phyloP scores from a whole-genome alignment of 495 filamentous ascomycete species.

The Hypoxylon trugodes region DNA sequence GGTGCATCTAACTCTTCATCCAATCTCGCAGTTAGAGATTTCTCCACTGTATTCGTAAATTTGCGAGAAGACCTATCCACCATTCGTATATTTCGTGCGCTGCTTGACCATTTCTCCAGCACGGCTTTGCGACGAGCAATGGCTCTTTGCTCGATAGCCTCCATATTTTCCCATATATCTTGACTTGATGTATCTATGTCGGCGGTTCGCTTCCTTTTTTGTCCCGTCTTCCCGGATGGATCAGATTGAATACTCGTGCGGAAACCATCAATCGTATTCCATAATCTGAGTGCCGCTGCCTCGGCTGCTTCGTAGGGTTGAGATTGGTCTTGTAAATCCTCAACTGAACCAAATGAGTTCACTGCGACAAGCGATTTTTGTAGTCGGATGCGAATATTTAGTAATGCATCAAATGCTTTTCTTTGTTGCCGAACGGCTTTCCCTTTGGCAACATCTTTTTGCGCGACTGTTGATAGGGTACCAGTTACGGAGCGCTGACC shows the following conservation, averaged over 20 bases:
- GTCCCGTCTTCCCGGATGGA: constrained; percentile 45
- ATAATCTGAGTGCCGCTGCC: constrained; percentile 84
- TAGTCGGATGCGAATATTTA: constrained; percentile 87
- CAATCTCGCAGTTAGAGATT: constrained; percentile 76
- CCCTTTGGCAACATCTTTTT: constrained; percentile 80
- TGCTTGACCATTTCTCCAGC: constrained; percentile 74
- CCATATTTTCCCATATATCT: constrained; percentile 79
- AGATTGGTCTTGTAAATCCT: constrained; percentile 45
- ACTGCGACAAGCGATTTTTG: constrained; percentile 87
- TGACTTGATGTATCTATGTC: constrained; percentile 61
- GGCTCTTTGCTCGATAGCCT: constrained; percentile 64
- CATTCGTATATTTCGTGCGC: constrained; percentile 55
- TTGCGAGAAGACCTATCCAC: constrained; percentile 43
- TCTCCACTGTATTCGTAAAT: constrained; percentile 42
- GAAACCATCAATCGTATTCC: constrained; percentile 81
- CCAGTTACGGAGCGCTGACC: constrained; percentile 60
- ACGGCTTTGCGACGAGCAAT: constrained; percentile 60
- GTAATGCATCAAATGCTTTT: constrained; percentile 82
- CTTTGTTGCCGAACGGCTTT: constrained; percentile 83
- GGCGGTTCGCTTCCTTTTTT: constrained; percentile 67
- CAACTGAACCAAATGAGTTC: constrained; percentile 72
- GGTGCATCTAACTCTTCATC: constrained; percentile 75
- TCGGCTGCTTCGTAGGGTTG: constrained; percentile 79
- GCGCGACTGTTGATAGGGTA: constrained; percentile 35
- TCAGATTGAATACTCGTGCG: constrained; percentile 62